A percentile compares a stretch with the other conserved stretches of the same genome.
These are phyloP conservation scores for Salix udensis DNA, from an alignment of 345 rosid genomes.

Conservation along the genomic window DNA sequence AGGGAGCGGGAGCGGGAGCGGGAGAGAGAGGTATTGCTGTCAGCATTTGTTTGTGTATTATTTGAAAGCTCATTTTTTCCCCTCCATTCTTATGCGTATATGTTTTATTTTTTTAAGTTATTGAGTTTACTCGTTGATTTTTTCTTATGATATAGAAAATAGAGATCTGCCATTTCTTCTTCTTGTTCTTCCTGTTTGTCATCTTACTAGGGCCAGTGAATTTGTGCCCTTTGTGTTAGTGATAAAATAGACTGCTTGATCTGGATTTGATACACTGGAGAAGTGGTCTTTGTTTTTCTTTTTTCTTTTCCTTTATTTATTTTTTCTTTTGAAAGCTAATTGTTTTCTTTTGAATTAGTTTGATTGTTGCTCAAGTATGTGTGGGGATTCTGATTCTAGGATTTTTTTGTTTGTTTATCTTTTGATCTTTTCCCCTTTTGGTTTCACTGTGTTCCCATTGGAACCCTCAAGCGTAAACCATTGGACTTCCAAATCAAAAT, in stretches of 20 bases:
- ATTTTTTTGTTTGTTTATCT: not conserved
- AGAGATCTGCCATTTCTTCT: not conserved
- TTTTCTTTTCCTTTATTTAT: not conserved
- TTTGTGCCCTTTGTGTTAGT: too few relatives aligned
- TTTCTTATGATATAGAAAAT: not conserved
- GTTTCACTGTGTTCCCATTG: not conserved
- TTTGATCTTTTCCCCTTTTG: not conserved
- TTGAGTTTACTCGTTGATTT: not conserved
- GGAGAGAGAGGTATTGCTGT: conserved; percentile 22
- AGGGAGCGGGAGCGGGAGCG: conserved; percentile 15
- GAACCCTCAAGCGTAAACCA: not conserved
- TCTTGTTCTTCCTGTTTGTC: not conserved
- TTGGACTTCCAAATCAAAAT: too few relatives aligned
- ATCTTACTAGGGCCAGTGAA: not conserved
- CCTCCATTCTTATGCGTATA: not conserved
- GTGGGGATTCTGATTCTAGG: not conserved
- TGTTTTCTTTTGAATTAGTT: not conserved
- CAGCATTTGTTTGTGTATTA: not conserved
- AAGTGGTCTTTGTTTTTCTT: not conserved
- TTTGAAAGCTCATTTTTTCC: not conserved
- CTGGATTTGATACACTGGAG: not conserved
- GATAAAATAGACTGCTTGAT: not conserved
- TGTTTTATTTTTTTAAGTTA: not conserved
- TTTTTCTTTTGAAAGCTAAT: not conserved
- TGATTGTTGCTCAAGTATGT: not conserved